Evolutionary conservation across 768 basidiomycete genomes (phyloP), one percentile per base, ranked within the genome.

Genomic region (Lepiota brunneoincarnata): DNA sequence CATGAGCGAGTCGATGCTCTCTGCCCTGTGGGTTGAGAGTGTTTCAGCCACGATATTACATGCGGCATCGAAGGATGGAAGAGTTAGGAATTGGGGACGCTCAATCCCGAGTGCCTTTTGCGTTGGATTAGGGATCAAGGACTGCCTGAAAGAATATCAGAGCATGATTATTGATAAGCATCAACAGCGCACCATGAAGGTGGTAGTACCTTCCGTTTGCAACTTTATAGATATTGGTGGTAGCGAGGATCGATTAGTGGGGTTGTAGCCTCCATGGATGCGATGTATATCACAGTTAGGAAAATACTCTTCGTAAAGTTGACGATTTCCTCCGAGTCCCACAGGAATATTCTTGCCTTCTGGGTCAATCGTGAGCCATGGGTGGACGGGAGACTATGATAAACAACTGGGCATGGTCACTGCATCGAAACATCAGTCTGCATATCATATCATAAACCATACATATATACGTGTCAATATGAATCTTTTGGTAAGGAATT

Each of bases 131-230:
- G 59, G 17, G 38, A 62, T 57, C n/a, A n/a, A 49, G 62, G n/a
- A 34, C 61, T 59, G 9, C 43, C 63, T 64, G 31, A n/a, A 51
- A 7, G 18, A 21, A 45, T n/a, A 28, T 38, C 17, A 58, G 14
- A 20, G 18, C 42, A 24, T n/a, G 9, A 17, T 15, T 9, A 46
- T 38, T 9, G 28, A 17, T 21, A n/a, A n/a, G 11, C 36, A 41
- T 12, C 9, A 15, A 37, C 17, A 11, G 35, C 56, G 3, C 17
- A 63, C 66, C 61, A 37, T 67, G 63, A 3, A 64, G 18, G 49
- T 67, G 65, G 34, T 60, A 63, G 38, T 60, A 67, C 17, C 60
- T 58, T 9, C 60, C 65, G 21, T 66, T 64, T 37, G 58, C 62
- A 5, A 63, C 60, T 43, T 54, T 62, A 53, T 67, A 66, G 7